Conservation (phyloP, 257 asterid genomes). For the Solanum piurae region DNA sequence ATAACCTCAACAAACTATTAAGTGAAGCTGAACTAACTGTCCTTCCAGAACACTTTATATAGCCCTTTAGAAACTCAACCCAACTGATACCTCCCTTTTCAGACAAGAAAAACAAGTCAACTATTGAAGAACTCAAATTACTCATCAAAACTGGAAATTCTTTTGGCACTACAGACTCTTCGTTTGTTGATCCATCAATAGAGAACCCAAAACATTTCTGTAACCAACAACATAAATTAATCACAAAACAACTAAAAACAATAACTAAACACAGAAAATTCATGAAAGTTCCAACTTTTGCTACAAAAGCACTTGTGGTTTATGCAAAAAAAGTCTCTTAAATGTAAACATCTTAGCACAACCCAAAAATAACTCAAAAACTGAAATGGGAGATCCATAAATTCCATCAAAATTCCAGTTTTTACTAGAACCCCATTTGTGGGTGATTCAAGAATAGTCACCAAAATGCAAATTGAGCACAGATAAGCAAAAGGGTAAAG, state of each 20-base stretch:
- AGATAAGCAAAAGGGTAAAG: neutral
- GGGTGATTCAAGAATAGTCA: neutral
- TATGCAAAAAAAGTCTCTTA: neutral
- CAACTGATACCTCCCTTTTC: slow-evolving; percentile 59
- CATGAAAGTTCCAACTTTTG: neutral
- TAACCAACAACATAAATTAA: neutral
- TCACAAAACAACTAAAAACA: neutral
- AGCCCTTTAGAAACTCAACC: slow-evolving; percentile 79
- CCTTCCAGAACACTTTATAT: slow-evolving; percentile 63
- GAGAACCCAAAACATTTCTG: slow-evolving; percentile 68
- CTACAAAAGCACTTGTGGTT: neutral
- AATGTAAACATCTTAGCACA: neutral
- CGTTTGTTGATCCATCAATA: slow-evolving; percentile 26
- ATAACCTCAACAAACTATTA: slow-evolving; percentile 42
- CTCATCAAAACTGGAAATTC: slow-evolving; percentile 37
- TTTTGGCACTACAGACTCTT: slow-evolving; percentile 21
- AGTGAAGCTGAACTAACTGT: slow-evolving; percentile 49
- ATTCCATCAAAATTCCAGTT: neutral
- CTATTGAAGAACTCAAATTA: slow-evolving; percentile 56
- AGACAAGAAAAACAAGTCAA: slow-evolving; percentile 54
- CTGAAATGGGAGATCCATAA: neutral
- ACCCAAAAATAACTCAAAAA: neutral
- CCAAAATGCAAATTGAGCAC: neutral
- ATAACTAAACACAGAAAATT: neutral
- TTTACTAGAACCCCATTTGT: neutral